phyloP scores from a whole-genome alignment of 108 stramenopile genomes.

The Fragilariopsis cylindrus region DNA sequence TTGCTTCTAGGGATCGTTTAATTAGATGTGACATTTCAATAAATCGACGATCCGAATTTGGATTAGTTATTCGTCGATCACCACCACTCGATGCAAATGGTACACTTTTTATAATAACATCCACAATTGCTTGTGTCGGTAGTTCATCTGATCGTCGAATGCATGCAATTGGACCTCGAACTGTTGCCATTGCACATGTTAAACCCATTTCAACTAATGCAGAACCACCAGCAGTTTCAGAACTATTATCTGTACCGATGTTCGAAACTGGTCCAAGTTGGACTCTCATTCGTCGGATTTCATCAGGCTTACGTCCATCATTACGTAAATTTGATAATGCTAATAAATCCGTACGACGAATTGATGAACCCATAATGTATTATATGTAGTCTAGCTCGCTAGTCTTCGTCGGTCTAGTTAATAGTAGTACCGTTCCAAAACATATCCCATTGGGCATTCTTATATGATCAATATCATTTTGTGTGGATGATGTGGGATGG shows the following conservation, averaged over 20 bases:
- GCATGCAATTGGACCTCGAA: slow-evolving; percentile 69
- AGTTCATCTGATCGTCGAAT: slow-evolving; percentile 71
- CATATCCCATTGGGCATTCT: no score
- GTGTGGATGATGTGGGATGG: not conserved
- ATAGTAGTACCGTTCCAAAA: not conserved
- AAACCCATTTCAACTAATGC: slow-evolving; percentile 85
- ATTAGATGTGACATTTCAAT: slow-evolving; percentile 75
- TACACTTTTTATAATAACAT: slow-evolving; percentile 60
- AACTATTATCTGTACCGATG: slow-evolving; percentile 2
- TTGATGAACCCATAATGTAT: slow-evolving; percentile 46
- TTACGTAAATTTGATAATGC: slow-evolving; percentile 82
- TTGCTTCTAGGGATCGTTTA: slow-evolving; percentile 75
- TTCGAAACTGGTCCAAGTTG: slow-evolving; percentile 67
- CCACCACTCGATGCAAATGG: slow-evolving; percentile 70
- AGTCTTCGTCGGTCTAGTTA: no score
- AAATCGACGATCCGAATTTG: slow-evolving; percentile 73
- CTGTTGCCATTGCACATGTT: slow-evolving; percentile 69
- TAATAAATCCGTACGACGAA: slow-evolving; percentile 78
- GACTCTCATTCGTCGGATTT: slow-evolving; percentile 79
- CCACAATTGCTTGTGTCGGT: slow-evolving; percentile 72
- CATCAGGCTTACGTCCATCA: slow-evolving; percentile 82
- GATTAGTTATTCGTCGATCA: slow-evolving; percentile 71
- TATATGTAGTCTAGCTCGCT: not conserved
- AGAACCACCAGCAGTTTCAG: slow-evolving; percentile 50
- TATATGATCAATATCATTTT: not conserved